Evolutionary conservation across 495 filamentous ascomycete species (phyloP), one percentile per base, ranked within the genome.

Genomic region (Letharia lupina): DNA sequence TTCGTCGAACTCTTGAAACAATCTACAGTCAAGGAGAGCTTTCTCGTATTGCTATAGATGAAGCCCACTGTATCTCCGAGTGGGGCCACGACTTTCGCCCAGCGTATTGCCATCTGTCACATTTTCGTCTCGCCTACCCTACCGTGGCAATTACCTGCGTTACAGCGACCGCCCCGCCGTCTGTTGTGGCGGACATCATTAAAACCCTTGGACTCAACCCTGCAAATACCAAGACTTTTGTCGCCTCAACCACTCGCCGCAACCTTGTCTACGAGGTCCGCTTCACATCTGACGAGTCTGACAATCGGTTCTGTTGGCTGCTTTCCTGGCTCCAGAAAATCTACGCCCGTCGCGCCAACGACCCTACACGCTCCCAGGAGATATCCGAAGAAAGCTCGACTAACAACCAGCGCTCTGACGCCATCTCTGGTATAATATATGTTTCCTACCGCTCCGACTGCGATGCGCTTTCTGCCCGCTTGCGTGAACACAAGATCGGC

Each of bases 61-160:
- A 98, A 77, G 93, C 93, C 18, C 93, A 98, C 73, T 97, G 93
- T 74, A 96, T 98, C 68, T 93, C 89, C 13, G 93, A 98, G 86
- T 98, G 93, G 93, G 93, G 93, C 23, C 93, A 98, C 73, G 93
- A 98, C 74, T 98, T 98, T 71, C 89, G 93, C n/a, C 89, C 89
- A 23, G 87, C 91, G 42, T 97, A 96, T 76, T 90, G 91, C 69
- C 82, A 87, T 35, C 83, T 98, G n/a, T 86, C 85, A 10, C 96
- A 89, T 86, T 96, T 98, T 78, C 90, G 89, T 67, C 79, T 82
- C 39, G 85, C 85, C 31, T 89, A 90, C 66, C 92, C 92, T 1
- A 80, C 87, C 39, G 90, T 96, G 1, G 91, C 93, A 33, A 87
- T 97, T 41, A 96, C 92, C 68, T 93, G 91, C 59, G 81, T 96